These are phyloP conservation scores for Phytopythium ostracodes DNA, from an alignment of 352 stramenopile genomes.

Conservation along the genomic window DNA sequence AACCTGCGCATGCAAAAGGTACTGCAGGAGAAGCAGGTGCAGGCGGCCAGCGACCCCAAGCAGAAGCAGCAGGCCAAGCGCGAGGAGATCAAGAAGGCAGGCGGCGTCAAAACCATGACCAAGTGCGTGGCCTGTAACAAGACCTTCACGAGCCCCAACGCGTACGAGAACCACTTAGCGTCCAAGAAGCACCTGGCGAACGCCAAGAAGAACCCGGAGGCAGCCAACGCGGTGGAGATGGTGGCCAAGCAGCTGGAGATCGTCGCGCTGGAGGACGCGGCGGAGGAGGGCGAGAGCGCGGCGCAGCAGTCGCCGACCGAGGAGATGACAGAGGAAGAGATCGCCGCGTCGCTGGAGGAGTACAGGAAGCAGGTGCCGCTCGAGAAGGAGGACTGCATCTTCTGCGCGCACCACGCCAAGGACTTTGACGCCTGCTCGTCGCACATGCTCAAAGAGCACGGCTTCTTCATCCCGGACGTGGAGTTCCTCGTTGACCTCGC, in stretches of 20 bases:
- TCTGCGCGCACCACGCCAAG: constrained; percentile 55
- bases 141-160: constrained; percentile 75
- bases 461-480: constrained; percentile 94
- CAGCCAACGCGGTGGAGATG: constrained; percentile 43
- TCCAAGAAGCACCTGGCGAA: constrained; percentile 86
- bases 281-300: constrained; percentile 11
- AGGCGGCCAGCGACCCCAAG: constrained; percentile 58
- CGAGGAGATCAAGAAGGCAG: constrained; percentile 63
- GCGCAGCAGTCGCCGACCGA: constrained; percentile 21
- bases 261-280: constrained; percentile 21
- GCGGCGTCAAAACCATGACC: constrained; percentile 60
- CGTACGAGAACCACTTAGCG: constrained; percentile 79
- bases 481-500: constrained; percentile 90
- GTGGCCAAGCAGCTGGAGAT: constrained; percentile 69
- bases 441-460: constrained; percentile 93
- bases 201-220: constrained; percentile 64
- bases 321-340: constrained; percentile 52
- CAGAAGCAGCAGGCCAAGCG: constrained; percentile 65
- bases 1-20: constrained; percentile 76
- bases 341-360: constrained; percentile 62
- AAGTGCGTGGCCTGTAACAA: constrained; percentile 88
- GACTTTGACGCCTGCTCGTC: constrained; percentile 71
- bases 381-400: constrained; percentile 82
- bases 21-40: constrained; percentile 49
- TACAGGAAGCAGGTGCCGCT: constrained; percentile 74